These are phyloP conservation scores for Jamesozyma spencerorum DNA, from an alignment of 805 yeast species.

Conservation along the genomic window DNA sequence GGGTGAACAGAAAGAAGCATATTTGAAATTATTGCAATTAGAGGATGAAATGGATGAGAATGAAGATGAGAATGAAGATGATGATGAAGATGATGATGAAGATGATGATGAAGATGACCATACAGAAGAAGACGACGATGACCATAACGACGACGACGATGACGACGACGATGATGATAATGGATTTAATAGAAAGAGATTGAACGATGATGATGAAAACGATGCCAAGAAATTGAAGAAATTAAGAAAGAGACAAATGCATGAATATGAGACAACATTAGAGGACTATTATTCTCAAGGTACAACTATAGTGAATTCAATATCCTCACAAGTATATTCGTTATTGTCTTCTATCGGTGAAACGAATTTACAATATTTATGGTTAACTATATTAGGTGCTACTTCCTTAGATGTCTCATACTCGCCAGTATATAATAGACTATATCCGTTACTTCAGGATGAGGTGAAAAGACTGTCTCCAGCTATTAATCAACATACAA, in stretches of 20 bases:
- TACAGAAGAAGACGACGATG: slow-evolving; percentile 28
- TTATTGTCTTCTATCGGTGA: slow-evolving; percentile 76
- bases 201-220: slow-evolving; percentile 12
- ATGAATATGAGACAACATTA: slow-evolving; percentile 43
- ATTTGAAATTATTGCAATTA: slow-evolving; percentile 39
- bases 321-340: slow-evolving; percentile 72
- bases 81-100: slow-evolving; percentile 29
- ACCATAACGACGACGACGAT: slow-evolving; percentile 1
- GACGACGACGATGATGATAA: slow-evolving; percentile 21
- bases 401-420: slow-evolving; percentile 66
- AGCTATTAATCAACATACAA: slow-evolving; percentile 13
- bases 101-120: slow-evolving; percentile 21
- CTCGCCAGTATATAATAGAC: slow-evolving; percentile 62
- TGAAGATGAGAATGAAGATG: slow-evolving; percentile 32
- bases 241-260: slow-evolving; percentile 36
- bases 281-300: slow-evolving; percentile 82
- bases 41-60: slow-evolving; percentile 33
- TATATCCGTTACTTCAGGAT: slow-evolving; percentile 68
- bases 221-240: slow-evolving; percentile 25
- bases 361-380: slow-evolving; percentile 53
- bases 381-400: slow-evolving; percentile 87
- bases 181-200: slow-evolving; percentile 19
- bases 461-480: slow-evolving; percentile 69
- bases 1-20: slow-evolving; percentile 50
- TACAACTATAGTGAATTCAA: slow-evolving; percentile 62